Conservation (phyloP, 345 rosid species). For the Draba incana region DNA sequence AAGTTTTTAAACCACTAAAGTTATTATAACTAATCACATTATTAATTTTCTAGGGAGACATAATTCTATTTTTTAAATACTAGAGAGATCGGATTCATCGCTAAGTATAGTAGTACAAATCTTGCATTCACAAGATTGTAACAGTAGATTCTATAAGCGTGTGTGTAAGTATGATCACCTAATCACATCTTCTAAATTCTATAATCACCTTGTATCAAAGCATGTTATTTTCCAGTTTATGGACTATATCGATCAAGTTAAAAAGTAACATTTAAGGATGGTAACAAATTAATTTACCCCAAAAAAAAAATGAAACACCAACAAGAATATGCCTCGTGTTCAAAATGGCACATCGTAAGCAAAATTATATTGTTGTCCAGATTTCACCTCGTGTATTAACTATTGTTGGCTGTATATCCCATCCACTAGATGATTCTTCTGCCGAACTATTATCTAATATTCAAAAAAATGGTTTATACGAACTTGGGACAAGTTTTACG, state of each 20-base stretch:
- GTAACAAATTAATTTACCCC: neutral
- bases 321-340: conserved; percentile 27
- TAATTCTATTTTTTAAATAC: neutral
- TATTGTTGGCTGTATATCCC: neutral
- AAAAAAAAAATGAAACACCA: conserved; percentile 5
- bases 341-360: conserved; percentile 25
- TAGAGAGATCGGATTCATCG: conserved; percentile 23
- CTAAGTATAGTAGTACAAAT: conserved; percentile 30
- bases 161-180: conserved; percentile 14
- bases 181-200: conserved; percentile 19
- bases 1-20: conserved; percentile 27
- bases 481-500: conserved; percentile 26
- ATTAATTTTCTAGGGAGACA: conserved; percentile 8
- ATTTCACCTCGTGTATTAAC: conserved; percentile 18
- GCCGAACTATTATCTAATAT: conserved; percentile 1
- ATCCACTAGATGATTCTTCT: conserved; percentile 26
- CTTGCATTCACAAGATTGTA: conserved; percentile 22
- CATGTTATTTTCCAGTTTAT: conserved; percentile 2
- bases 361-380: conserved; percentile 11
- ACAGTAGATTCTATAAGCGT: conserved; percentile 27
- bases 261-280: no score
- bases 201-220: neutral
- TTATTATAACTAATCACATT: conserved; percentile 5
- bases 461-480: conserved; percentile 2
- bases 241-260: neutral